Percentiles rank a stretch among this genome's conserved stretches.
These are phyloP conservation scores for Nicotiana sylvestris DNA, from an alignment of 257 asterid species.

Conservation along the genomic window DNA sequence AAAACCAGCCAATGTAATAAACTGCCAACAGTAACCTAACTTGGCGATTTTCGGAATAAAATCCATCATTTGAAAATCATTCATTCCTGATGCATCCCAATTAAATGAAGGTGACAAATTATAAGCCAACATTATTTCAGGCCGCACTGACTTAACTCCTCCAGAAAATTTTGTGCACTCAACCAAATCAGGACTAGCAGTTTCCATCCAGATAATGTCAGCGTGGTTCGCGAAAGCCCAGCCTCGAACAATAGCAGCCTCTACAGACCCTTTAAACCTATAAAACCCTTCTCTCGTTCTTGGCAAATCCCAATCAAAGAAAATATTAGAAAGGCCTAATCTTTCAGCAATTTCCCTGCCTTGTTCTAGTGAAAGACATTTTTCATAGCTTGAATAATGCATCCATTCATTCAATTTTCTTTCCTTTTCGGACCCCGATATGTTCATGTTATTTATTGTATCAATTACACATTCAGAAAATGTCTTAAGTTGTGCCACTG, in stretches of 20 bases:
- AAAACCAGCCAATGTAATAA: constrained; percentile 88
- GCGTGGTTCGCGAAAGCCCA: constrained; percentile 75
- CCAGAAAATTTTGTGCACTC: constrained; percentile 87
- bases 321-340: constrained; percentile 50
- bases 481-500: constrained; percentile 59
- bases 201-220: constrained; percentile 94
- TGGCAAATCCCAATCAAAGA: constrained; percentile 89
- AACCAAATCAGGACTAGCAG: constrained; percentile 63
- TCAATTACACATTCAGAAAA: constrained; percentile 70
- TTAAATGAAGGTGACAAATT: constrained; percentile 87
- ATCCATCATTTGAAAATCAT: constrained; percentile 67
- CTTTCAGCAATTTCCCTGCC: constrained; percentile 55
- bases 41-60: constrained; percentile 77
- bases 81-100: constrained; percentile 96
- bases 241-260: constrained; percentile 86
- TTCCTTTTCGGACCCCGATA: constrained; percentile 54
- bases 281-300: constrained; percentile 92
- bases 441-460: constrained; percentile 51
- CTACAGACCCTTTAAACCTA: constrained; percentile 69
- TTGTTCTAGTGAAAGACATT: constrained; percentile 63
- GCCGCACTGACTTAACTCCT: constrained; percentile 61
- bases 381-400: constrained; percentile 52
- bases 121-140: constrained; percentile 84
- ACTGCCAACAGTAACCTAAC: constrained; percentile 84
- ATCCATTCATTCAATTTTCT: constrained; percentile 78